A percentile compares a stretch with the other conserved stretches of the same genome.
Conservation (phyloP, 139 green algal genomes). For the Yamagishiella unicocca region DNA sequence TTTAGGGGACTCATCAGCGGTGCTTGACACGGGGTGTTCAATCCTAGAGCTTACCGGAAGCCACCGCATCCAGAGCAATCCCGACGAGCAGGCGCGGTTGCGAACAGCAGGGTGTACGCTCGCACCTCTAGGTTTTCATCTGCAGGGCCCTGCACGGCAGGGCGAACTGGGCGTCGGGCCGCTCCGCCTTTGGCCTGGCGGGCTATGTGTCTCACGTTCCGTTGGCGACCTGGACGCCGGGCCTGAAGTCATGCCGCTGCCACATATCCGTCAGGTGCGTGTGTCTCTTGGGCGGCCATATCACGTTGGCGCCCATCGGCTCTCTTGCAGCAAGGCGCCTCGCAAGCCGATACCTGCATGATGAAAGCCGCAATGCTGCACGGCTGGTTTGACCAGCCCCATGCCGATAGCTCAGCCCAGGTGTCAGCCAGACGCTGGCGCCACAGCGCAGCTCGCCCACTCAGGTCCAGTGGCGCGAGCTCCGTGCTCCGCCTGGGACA, state of each 20-base stretch:
- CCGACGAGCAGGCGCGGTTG: conserved; percentile 69
- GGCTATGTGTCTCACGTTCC: conserved; percentile 86
- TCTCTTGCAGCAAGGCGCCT: too few relatives aligned
- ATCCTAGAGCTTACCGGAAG: conserved; percentile 63
- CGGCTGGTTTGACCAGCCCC: too few relatives aligned
- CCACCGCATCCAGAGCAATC: conserved; percentile 67
- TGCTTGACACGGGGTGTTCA: conserved; percentile 81
- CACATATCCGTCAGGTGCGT: conserved; percentile 87
- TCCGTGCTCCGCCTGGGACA: too few relatives aligned
- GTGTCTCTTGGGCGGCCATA: too few relatives aligned
- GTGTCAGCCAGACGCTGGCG: too few relatives aligned
- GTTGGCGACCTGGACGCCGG: conserved; percentile 94
- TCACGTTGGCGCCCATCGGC: too few relatives aligned
- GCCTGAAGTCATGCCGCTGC: conserved; percentile 79
- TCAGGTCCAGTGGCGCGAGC: too few relatives aligned
- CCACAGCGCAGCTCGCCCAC: too few relatives aligned
- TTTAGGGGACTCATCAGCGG: conserved; percentile 88
- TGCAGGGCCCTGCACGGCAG: conserved; percentile 72
- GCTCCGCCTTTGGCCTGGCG: conserved; percentile 92
- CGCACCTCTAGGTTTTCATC: conserved; percentile 72
- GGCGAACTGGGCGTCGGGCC: conserved; percentile 85
- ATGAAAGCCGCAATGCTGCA: too few relatives aligned
- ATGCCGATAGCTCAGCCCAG: too few relatives aligned
- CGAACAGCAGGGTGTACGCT: conserved; percentile 68
- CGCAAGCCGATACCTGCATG: too few relatives aligned